Conservation (phyloP, 1,284 basidiomycete species). For the Fomitiporia mediterranea region DNA sequence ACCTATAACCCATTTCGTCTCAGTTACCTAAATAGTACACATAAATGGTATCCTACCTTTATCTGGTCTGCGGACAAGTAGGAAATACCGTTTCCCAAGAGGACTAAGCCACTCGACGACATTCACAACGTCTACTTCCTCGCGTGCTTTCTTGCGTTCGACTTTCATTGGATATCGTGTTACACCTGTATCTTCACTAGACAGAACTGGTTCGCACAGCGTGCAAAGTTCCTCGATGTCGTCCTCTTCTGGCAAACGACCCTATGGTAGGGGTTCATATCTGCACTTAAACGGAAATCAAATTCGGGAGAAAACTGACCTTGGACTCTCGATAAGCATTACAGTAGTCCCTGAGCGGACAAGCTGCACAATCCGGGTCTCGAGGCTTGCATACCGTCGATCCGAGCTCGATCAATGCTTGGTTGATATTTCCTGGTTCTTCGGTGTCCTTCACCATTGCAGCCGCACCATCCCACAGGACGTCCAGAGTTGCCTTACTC, state of each 20-base stretch:
- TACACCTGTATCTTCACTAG: conserved; percentile 36
- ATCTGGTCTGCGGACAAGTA: conserved; percentile 78
- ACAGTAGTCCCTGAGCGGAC: conserved; percentile 70
- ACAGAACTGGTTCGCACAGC: conserved; percentile 64
- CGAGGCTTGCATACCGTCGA: conserved; percentile 87
- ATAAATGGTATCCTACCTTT: conserved; percentile 47
- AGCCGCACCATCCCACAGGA: conserved; percentile 78
- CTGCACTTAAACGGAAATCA: neutral
- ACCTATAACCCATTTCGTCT: conserved; percentile 45
- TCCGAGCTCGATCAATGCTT: conserved; percentile 84
- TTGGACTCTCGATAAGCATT: conserved; percentile 45
- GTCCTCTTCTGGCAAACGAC: conserved; percentile 16
- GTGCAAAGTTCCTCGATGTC: conserved; percentile 77
- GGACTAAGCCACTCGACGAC: conserved; percentile 71
- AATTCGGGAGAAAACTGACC: conserved; percentile 16
- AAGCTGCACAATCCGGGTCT: conserved; percentile 67
- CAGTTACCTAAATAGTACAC: neutral
- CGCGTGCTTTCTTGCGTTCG: conserved; percentile 77
- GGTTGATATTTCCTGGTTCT: conserved; percentile 79
- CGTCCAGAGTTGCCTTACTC: conserved; percentile 68
- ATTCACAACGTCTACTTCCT: conserved; percentile 83
- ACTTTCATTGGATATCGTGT: conserved; percentile 85
- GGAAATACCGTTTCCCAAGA: conserved; percentile 48
- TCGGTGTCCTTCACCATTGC: conserved; percentile 57
- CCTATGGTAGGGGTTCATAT: neutral